Percentiles rank a stretch among this genome's conserved stretches.
phyloP scores from a whole-genome alignment of 306 rosid genomes.

The Vigna reflexopilosa region DNA sequence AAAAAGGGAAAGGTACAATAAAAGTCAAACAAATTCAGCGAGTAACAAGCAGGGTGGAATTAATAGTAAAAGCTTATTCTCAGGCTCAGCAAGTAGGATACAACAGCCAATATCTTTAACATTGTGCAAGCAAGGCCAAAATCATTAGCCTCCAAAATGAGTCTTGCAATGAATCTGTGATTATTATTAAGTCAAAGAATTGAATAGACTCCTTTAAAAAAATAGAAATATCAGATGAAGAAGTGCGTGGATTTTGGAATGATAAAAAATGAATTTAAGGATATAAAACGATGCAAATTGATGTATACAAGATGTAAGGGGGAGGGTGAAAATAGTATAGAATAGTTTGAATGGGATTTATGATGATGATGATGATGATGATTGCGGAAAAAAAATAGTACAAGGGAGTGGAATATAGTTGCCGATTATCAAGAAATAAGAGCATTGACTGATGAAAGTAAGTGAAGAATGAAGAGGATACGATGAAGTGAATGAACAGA shows the following conservation, averaged over 20 bases:
- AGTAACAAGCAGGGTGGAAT: conserved; percentile 3
- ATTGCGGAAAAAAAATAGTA: neutral
- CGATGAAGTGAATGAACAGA: conserved; percentile 69
- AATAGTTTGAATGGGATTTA: neutral
- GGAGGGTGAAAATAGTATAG: neutral
- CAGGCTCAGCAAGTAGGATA: conserved; percentile 65
- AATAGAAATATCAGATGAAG: conserved; percentile 41
- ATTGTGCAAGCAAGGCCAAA: conserved; percentile 61
- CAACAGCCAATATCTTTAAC: conserved; percentile 57
- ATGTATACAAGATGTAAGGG: conserved; percentile 6
- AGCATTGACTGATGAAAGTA: neutral
- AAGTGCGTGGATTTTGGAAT: conserved; percentile 26
- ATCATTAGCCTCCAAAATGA: conserved; percentile 61
- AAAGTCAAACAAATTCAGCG: conserved; percentile 10
- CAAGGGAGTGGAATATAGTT: neutral
- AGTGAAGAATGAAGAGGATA: conserved; percentile 62
- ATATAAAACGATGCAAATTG: conserved; percentile 25
- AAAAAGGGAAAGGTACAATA: neutral
- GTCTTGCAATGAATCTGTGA: conserved; percentile 57
- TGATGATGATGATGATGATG: neutral
- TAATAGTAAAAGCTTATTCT: conserved; percentile 36
- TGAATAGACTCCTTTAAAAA: conserved; percentile 27
- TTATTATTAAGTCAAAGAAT: conserved; percentile 58
- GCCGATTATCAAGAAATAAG: neutral
- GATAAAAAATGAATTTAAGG: conserved; percentile 20